A percentile compares a stretch with the other conserved stretches of the same genome.
These are phyloP conservation scores for Arthrobotrys musiformis DNA, from an alignment of 2,329 filamentous ascomycete genomes.

Conservation along the genomic window DNA sequence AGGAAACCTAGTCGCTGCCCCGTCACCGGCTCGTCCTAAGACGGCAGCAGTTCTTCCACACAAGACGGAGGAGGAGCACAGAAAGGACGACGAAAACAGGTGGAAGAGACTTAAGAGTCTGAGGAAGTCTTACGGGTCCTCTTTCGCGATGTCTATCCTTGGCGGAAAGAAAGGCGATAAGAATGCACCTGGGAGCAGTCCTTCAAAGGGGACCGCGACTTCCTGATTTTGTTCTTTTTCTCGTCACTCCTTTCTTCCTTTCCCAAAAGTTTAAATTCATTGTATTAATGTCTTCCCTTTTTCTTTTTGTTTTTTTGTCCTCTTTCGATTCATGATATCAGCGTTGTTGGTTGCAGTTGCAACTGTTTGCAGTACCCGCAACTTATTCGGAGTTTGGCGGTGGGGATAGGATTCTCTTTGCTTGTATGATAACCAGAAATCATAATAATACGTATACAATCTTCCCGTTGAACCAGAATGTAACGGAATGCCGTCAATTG, in stretches of 20 bases:
- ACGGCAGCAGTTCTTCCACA: constrained; percentile 39
- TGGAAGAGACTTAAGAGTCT: constrained; percentile 59
- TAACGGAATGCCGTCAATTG: neutral
- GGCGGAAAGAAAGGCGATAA: constrained; percentile 53
- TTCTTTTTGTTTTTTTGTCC: neutral
- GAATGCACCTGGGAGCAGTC: neutral
- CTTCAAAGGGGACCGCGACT: constrained; percentile 40
- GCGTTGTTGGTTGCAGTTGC: constrained; percentile 22
- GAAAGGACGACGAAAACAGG: constrained; percentile 57
- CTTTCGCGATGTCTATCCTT: constrained; percentile 53
- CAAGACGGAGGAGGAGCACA: constrained; percentile 50
- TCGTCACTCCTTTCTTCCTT: neutral
- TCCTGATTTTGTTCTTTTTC: too few species aligned
- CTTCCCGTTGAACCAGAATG: neutral
- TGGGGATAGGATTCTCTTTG: constrained; percentile 3
- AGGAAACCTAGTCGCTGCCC: constrained; percentile 55
- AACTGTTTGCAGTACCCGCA: constrained; percentile 7
- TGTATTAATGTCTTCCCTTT: constrained; percentile 1
- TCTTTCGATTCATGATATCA: neutral
- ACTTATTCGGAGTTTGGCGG: constrained; percentile 36
- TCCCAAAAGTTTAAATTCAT: constrained; percentile 1
- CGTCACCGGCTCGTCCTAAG: constrained; percentile 45
- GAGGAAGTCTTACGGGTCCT: constrained; percentile 58
- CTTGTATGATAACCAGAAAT: constrained; percentile 10
- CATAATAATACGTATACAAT: neutral